Evolutionary conservation across 2,329 filamentous ascomycete species (phyloP).

Genomic region (Neofusicoccum sp.): DNA sequence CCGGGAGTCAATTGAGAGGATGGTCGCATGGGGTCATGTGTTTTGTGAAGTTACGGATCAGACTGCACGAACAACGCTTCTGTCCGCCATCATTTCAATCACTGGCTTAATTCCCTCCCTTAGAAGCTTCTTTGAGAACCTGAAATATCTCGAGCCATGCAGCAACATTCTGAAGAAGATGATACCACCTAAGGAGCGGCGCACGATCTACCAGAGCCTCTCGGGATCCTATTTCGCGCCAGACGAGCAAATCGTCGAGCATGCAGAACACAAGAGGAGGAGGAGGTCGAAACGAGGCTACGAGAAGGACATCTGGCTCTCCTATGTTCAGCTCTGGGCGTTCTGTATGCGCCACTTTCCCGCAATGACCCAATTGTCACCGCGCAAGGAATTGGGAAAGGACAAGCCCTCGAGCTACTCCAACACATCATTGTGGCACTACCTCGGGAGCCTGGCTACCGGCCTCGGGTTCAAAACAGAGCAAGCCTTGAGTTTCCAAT

Average conservation of each 20-base stretch:
- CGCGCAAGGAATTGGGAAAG: neutral
- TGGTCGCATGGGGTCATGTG: slow-evolving; percentile 8
- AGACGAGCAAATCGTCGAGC: slow-evolving; percentile 8
- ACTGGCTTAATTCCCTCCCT: slow-evolving; percentile 25
- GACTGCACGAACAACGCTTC: neutral
- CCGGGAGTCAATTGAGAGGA: neutral
- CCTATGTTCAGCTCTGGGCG: slow-evolving; percentile 8
- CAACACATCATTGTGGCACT: neutral
- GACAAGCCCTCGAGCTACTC: neutral
- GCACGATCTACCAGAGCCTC: slow-evolving; percentile 22
- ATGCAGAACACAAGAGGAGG: slow-evolving; percentile 3
- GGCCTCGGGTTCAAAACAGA: neutral
- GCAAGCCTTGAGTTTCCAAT: neutral
- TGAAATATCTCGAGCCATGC: slow-evolving; percentile 27
- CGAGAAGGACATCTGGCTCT: slow-evolving; percentile 9
- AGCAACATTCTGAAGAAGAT: slow-evolving; percentile 23
- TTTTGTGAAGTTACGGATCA: slow-evolving; percentile 9
- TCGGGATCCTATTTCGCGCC: slow-evolving; percentile 23
- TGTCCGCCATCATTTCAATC: neutral
- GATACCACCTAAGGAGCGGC: slow-evolving; percentile 20
- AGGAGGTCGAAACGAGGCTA: neutral
- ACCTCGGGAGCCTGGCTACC: neutral
- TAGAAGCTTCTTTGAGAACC: slow-evolving; percentile 26
- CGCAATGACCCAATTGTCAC: neutral
- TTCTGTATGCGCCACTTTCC: slow-evolving; percentile 9